Evolutionary conservation across 179 eudicot species (phyloP), one percentile per base, ranked within the genome.

Genomic region (Silene noctiflora): DNA sequence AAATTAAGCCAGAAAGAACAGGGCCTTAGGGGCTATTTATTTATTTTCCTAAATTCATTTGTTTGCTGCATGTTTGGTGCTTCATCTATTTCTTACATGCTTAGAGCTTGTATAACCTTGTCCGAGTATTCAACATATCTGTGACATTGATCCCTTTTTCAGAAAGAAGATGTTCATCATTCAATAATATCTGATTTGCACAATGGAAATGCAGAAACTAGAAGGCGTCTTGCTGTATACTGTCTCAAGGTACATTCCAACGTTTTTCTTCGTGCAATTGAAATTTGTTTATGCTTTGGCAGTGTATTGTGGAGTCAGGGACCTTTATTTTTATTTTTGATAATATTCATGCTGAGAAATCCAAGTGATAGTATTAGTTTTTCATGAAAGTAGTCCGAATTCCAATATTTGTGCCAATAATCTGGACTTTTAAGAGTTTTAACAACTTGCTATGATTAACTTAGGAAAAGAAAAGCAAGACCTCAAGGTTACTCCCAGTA

Each of bases 151-250:
- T 68, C 13, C 60, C 72, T 77, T 73, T 81, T 46, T 20, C 94
- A 94, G 99, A 96, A 96, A 90, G 99, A 96, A 85, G 99, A 96
- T 85, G 99, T 96, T 71, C 99, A 96, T 86, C 99, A 96, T 84
- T 96, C 99, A 69, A 96, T 96, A 71, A 96, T 96, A 85, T 87
- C 99, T 72, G 99, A 96, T 81, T 90, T 96, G 81, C 99, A 96
- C 86, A 96, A 96, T 89, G 99, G 99, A 69, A 91, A 89, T 80
- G 79, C 98, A 71, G 99, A 96, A 88, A 96, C 99, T 75, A 90
- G 99, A 85, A 85, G 98, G 79, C 94, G 99, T 51, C 89, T 96
- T 76, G 99, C 99, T 86, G 98, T 96, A 27, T 96, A 96, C 82
- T 96, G 99, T 81, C 87, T 96, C 74, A 96, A 96, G 99, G 99